Evolutionary conservation across 2,329 filamentous ascomycete genomes (phyloP), one percentile per base, ranked within the genome.

Genomic region (Simplicillium sp.): DNA sequence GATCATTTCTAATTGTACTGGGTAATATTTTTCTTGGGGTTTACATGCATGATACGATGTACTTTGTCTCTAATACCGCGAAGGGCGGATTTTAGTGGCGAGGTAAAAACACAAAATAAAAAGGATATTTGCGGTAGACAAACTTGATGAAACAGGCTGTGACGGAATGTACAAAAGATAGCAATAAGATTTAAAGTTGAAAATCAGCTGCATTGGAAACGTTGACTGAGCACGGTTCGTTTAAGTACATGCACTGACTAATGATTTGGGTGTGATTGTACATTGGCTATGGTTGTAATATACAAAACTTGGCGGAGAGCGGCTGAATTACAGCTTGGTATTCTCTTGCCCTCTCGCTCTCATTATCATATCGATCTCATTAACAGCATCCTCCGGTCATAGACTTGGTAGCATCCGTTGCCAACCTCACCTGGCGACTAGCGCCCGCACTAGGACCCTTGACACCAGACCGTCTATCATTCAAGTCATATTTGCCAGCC

Each of bases 401-500:
- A 8, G 58, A 57, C 49, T 66, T 68, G 39, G 47, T 58, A 7
- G 61, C 59, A 11, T 66, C 56, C 9, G 49, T 50, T 3, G 60
- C 54, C 37, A 80, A 49, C 47, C 66, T 71, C 13, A 79, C 64
- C 44, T 70, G 62, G 47, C 61, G 56, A 43, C 54, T 60, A 38
- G 66, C 59, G 50, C 70, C 59, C 51, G 79, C 58, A 48, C 74
- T 62, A 49, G 81, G 62, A 40, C 82, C 81, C 64, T 96, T 97
- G 46, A 98, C 89, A 18, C 92, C 92, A 46, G 84, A 90, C 56
- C 89, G 77, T 55, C 90, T 75, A 61, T 97, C 90, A 57, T 95
- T 94, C 50, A 97, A 67, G 64, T 98, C 89, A 59, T 97, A 97
- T 58, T 80, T 87, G 11, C 92, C 92, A 2, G 87, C 87, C 67